Evolutionary conservation across 345 rosid genomes (phyloP).

Genomic region (Fremontodendron californicum): DNA sequence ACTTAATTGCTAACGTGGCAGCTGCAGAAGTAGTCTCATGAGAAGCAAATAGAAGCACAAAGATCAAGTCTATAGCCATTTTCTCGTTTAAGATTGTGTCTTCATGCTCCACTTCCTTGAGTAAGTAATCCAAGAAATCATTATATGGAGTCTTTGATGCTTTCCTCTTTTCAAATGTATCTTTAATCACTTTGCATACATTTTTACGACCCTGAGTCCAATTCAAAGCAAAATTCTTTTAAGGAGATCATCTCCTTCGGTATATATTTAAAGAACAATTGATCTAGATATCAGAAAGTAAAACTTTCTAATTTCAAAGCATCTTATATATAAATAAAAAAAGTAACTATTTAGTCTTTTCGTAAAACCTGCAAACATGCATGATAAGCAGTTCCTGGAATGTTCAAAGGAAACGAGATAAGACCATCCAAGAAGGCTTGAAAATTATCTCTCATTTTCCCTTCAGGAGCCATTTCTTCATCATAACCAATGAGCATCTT

Average conservation of each 20-base stretch:
- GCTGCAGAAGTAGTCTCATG: constrained; percentile 36
- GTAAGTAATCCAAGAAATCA: constrained; percentile 34
- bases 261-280: too few relatives aligned
- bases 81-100: constrained; percentile 16
- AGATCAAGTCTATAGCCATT: constrained; percentile 21
- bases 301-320: too few relatives aligned
- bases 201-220: constrained; percentile 24
- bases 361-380: constrained; percentile 28
- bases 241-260: neutral
- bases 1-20: constrained; percentile 25
- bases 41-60: constrained; percentile 30
- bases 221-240: neutral
- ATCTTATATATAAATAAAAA: too few relatives aligned
- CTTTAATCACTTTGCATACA: constrained; percentile 23
- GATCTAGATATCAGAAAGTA: too few relatives aligned
- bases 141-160: constrained; percentile 8
- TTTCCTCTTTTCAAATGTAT: constrained; percentile 23
- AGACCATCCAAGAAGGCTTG: constrained; percentile 31
- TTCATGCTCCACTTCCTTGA: constrained; percentile 27
- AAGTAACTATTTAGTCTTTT: neutral
- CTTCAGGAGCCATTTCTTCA: constrained; percentile 12
- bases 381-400: constrained; percentile 38
- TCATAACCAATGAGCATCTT: constrained; percentile 29
- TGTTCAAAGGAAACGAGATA: constrained; percentile 29
- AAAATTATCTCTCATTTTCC: constrained; percentile 19